Evolutionary conservation across 2,329 filamentous ascomycete species (phyloP).

Genomic region (Calonectria ilicicola): DNA sequence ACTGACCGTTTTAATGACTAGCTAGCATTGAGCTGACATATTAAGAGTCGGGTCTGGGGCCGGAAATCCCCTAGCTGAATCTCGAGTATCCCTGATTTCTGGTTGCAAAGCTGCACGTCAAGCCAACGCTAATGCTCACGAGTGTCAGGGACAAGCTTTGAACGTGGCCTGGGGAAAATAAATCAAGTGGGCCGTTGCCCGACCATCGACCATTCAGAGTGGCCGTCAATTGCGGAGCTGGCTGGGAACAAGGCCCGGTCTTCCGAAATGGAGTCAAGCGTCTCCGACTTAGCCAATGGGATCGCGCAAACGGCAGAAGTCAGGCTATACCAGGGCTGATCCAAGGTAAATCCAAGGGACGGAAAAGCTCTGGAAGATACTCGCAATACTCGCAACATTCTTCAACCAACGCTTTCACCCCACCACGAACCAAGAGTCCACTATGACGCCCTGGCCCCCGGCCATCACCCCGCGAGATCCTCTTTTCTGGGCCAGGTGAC

Average conservation of each 20-base stretch:
- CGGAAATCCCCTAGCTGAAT: not conserved
- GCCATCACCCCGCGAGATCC: not conserved
- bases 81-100: not conserved
- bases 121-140: not conserved
- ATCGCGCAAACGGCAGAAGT: not conserved
- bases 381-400: not conserved
- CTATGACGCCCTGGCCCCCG: not conserved
- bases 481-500: slow-evolving; percentile 1
- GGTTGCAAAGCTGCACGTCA: not conserved
- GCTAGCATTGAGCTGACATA: too few relatives aligned
- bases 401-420: not conserved
- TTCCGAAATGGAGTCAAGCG: not conserved
- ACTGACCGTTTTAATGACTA: too few relatives aligned
- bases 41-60: too few relatives aligned
- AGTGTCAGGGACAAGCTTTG: not conserved
- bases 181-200: not conserved
- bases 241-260: not conserved
- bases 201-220: not conserved
- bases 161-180: not conserved
- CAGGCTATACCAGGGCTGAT: not conserved
- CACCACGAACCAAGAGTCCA: not conserved
- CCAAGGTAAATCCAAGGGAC: not conserved
- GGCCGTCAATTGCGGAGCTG: not conserved
- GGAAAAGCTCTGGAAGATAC: not conserved
- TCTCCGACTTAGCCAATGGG: not conserved